Conservation (phyloP, 2,329 filamentous ascomycete genomes). For the Cladophialophora bantiana region DNA sequence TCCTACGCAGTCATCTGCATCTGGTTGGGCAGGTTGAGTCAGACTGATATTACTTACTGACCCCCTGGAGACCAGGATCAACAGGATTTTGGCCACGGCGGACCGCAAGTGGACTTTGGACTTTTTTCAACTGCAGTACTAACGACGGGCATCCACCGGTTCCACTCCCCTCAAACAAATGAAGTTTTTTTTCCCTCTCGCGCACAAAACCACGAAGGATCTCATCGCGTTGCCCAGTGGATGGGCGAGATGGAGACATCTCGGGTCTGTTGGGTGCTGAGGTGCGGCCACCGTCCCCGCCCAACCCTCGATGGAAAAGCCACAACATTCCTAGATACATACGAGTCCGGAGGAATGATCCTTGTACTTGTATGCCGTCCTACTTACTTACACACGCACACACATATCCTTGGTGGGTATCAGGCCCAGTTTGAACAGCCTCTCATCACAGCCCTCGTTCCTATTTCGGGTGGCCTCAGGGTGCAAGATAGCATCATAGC, state of each 20-base stretch:
- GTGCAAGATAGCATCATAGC: conserved; percentile 7
- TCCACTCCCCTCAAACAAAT: neutral
- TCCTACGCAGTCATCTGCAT: neutral
- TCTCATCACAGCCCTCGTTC: neutral
- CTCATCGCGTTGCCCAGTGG: neutral
- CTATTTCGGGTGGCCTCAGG: conserved; percentile 7
- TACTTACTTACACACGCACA: neutral
- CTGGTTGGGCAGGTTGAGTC: conserved; percentile 2
- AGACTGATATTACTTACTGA: conserved; percentile 3
- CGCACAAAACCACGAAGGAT: neutral
- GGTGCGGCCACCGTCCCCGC: neutral
- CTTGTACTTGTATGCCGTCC: neutral
- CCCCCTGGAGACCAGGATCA: neutral
- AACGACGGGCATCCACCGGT: conserved; percentile 3
- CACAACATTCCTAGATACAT: neutral
- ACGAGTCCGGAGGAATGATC: neutral
- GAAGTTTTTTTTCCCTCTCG: conserved; percentile 1
- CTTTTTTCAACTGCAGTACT: neutral
- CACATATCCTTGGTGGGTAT: conserved; percentile 1
- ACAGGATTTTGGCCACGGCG: conserved; percentile 1
- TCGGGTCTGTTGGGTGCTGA: neutral
- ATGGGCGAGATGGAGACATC: neutral
- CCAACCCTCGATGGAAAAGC: neutral
- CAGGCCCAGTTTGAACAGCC: neutral
- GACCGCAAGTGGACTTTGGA: neutral